These are phyloP conservation scores for Geoglossum cookeanum DNA, from an alignment of 2,329 filamentous ascomycete species.

Conservation along the genomic window DNA sequence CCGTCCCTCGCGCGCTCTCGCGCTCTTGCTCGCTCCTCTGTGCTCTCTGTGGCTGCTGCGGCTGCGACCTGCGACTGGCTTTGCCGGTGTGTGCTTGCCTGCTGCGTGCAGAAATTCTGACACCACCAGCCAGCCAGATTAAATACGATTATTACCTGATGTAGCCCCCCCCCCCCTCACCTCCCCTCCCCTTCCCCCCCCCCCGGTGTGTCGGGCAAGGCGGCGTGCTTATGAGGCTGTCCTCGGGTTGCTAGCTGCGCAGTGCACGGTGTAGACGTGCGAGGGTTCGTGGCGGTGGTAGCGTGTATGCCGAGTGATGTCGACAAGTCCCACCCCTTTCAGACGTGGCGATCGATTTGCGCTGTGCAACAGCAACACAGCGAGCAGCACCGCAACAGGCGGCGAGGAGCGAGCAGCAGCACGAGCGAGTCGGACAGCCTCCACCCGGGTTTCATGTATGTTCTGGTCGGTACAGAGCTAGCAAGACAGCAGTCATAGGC, in stretches of 20 bases:
- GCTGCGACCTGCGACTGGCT: background rate
- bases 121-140: background rate
- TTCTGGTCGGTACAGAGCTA: background rate
- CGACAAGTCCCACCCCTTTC: background rate
- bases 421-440: background rate
- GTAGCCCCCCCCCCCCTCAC: too few species aligned
- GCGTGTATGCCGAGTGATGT: background rate
- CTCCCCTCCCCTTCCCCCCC: background rate
- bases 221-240: background rate
- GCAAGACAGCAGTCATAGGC: background rate
- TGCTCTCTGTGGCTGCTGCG: background rate
- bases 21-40: background rate
- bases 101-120: background rate
- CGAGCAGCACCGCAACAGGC: background rate
- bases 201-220: background rate
- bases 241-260: background rate
- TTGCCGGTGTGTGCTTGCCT: background rate
- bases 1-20: background rate
- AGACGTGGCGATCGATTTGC: slow-evolving; percentile 1
- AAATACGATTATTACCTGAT: background rate
- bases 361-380: background rate
- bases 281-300: background rate
- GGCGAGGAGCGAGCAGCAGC: background rate
- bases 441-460: slow-evolving; percentile 2
- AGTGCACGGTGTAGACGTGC: background rate